Base-by-base conservation (phyloP, 139 green algal species). In the Chlamydomonas urium region DNA sequence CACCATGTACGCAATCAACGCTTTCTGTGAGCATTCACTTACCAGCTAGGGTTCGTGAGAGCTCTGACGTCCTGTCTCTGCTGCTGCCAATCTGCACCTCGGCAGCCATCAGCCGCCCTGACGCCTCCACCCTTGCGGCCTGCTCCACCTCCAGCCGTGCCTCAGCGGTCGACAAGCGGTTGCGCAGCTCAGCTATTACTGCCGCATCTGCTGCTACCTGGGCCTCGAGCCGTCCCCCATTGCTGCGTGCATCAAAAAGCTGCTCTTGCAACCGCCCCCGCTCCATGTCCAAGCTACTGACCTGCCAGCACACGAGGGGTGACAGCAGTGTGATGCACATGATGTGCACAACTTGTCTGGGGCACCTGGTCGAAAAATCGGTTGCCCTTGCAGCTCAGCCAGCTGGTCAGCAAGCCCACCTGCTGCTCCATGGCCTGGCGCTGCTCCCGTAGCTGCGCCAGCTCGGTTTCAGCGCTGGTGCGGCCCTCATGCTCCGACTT, bases 161-260 rank as follows among this genome's bases (percentile, higher is more conserved):
- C 68, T 83, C 77, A 2, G 68, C 72, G 2, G 68, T 28, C 28
- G 73, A 38, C 38, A 68, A 3, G 14, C 77, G 66, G 0, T 47
- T 35, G 2, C 77, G 59, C 35, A 83, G 67, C 63, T 83, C 77
- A 0, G 72, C 38, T 1, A 79, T 69, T 0, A 72, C 53, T 26
- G 77, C 77, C 1, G 67, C 21, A 33, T 78, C 77, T 2, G 65
- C 77, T 2, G 77, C 67, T 0, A 75, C 59, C 8, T 57, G 69
- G 3, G 77, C 77, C 33, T 78, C 72, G 23, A 83, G 61, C 21
- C 77, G n/a, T 32, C 50, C 69, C 57, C 58, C 29, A 32, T 73
- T 71, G 73, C 31, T 74, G 21, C 59, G 73, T 53, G 69, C 45
- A 4, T 31, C 2, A 32, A 58, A 69, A 34, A 74, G 53, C 10